Percentiles rank a stretch among this genome's conserved stretches.
These are phyloP conservation scores for Suhomyces guaymorum DNA, from an alignment of 1,139 yeast genomes.

Conservation along the genomic window DNA sequence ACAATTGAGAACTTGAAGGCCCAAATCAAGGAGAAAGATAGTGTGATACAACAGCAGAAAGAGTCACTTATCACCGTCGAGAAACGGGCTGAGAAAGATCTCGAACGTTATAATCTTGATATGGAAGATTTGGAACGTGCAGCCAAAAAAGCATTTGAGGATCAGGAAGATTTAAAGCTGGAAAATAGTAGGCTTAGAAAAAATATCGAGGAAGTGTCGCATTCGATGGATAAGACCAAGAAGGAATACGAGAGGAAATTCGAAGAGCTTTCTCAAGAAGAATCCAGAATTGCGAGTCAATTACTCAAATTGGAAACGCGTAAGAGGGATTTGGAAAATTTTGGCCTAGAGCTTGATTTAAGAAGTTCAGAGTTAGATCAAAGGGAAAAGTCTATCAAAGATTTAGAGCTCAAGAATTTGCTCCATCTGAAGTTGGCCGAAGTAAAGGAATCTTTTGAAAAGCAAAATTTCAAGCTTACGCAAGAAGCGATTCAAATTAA, in stretches of 20 bases:
- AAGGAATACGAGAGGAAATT: conserved; percentile 1
- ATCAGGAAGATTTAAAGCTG: no score
- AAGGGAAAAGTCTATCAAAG: conserved; percentile 10
- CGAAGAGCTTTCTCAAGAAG: conserved; percentile 3
- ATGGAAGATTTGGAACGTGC: no score
- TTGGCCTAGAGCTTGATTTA: conserved; percentile 11
- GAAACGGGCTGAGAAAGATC: no score
- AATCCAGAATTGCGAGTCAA: background rate
- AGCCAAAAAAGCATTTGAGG: background rate
- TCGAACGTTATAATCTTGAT: background rate
- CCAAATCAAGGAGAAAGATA: conserved; percentile 1
- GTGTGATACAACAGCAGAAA: background rate
- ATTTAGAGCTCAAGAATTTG: conserved; percentile 3
- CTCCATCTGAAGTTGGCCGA: conserved; percentile 8
- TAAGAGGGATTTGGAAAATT: conserved; percentile 7
- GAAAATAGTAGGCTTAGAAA: background rate
- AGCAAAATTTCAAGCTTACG: conserved; percentile 10
- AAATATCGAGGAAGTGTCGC: background rate
- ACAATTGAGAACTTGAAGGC: conserved; percentile 1
- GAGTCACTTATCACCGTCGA: no score
- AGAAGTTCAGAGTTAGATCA: conserved; percentile 9
- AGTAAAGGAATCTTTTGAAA: conserved; percentile 16
- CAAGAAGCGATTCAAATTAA: conserved; percentile 15
- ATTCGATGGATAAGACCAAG: background rate
- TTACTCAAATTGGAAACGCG: conserved; percentile 5